These are phyloP conservation scores for Parietaria judaica DNA, from an alignment of 306 rosid species.

Conservation along the genomic window DNA sequence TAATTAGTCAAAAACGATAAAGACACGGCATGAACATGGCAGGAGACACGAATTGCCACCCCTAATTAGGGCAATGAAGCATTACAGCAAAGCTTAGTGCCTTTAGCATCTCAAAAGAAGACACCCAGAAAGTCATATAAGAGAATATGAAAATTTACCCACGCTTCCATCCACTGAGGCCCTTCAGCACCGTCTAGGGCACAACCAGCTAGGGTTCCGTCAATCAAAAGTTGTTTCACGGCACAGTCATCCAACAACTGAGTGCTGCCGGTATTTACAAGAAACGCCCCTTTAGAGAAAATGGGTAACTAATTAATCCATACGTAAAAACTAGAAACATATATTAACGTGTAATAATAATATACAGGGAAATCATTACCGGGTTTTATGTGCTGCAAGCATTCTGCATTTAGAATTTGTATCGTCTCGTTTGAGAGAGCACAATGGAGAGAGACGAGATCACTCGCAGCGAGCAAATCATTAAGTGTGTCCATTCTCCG, in stretches of 20 bases:
- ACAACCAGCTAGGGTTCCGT: slow-evolving; percentile 94
- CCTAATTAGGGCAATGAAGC: background rate
- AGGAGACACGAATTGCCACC: too few relatives aligned
- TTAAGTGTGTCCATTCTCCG: slow-evolving; percentile 98
- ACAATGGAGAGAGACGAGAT: slow-evolving; percentile 91
- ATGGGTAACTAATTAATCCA: slow-evolving; percentile 8
- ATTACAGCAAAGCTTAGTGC: background rate
- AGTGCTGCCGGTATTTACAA: slow-evolving; percentile 92
- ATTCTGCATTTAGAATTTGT: slow-evolving; percentile 82
- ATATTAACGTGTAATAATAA: background rate
- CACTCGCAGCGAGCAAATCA: slow-evolving; percentile 96
- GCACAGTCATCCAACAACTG: slow-evolving; percentile 97
- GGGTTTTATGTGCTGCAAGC: slow-evolving; percentile 89
- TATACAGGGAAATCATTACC: slow-evolving; percentile 31
- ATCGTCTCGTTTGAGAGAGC: slow-evolving; percentile 82
- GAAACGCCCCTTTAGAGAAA: slow-evolving; percentile 69
- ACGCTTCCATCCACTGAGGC: slow-evolving; percentile 99
- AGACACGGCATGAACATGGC: too few relatives aligned
- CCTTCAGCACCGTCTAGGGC: slow-evolving; percentile 99
- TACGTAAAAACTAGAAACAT: background rate
- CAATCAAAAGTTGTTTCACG: slow-evolving; percentile 94
- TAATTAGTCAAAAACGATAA: too few relatives aligned
- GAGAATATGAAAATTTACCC: slow-evolving; percentile 51
- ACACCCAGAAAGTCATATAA: slow-evolving; percentile 13
- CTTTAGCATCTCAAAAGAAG: slow-evolving; percentile 4